phyloP scores from a whole-genome alignment of 2,329 filamentous ascomycete species.

The Colletotrichum australisinense region DNA sequence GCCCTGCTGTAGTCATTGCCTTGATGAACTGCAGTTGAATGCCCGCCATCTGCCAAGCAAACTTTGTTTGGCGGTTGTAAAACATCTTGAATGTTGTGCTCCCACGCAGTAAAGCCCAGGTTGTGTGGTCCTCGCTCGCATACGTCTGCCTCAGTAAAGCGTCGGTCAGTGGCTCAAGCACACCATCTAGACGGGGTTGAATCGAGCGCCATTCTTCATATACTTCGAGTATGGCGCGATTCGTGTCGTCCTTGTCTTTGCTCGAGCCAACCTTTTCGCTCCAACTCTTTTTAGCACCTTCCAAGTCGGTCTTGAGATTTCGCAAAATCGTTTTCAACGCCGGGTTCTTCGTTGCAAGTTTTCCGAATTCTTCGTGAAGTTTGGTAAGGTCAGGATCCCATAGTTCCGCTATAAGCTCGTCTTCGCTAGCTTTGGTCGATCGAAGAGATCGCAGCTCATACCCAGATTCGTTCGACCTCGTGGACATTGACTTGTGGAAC shows the following conservation, averaged over 20 bases:
- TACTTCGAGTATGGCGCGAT: slow-evolving; percentile 46
- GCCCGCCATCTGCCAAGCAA: slow-evolving; percentile 62
- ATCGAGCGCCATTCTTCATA: slow-evolving; percentile 57
- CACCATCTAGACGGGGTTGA: slow-evolving; percentile 40
- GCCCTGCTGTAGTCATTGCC: slow-evolving; percentile 40
- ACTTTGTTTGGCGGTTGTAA: slow-evolving; percentile 40
- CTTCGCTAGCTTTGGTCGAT: background rate
- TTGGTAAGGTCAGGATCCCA: slow-evolving; percentile 52
- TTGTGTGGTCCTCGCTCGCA: slow-evolving; percentile 40
- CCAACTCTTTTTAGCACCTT: slow-evolving; percentile 47
- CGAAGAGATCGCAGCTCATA: background rate
- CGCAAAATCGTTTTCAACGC: slow-evolving; percentile 47
- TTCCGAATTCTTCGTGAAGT: slow-evolving; percentile 49
- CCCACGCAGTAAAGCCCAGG: slow-evolving; percentile 63
- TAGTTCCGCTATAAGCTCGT: slow-evolving; percentile 29
- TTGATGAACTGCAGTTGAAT: slow-evolving; percentile 62
- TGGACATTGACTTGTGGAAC: slow-evolving; percentile 42
- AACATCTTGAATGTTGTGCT: slow-evolving; percentile 58
- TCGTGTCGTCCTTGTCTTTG: slow-evolving; percentile 36
- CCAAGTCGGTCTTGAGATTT: slow-evolving; percentile 48
- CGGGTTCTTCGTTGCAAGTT: slow-evolving; percentile 39
- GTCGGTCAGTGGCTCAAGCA: slow-evolving; percentile 37
- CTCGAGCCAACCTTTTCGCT: background rate
- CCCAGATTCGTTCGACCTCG: background rate
- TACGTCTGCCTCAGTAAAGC: slow-evolving; percentile 40